Percentiles rank a stretch among this genome's conserved stretches.
phyloP scores from a whole-genome alignment of 805 yeast genomes.

The Tetrapisispora namnaoensis region DNA sequence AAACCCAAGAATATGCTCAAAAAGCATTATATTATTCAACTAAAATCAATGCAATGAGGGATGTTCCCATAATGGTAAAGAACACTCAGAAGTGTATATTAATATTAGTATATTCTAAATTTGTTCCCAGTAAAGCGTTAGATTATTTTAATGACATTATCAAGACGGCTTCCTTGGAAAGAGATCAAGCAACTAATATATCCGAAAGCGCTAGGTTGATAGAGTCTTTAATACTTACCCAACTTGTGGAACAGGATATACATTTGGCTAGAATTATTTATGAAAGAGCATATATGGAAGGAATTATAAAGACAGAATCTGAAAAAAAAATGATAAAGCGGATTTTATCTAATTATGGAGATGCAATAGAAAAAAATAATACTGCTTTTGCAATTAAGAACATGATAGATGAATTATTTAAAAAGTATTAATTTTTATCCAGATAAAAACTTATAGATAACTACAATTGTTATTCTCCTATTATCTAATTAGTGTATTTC shows the following conservation, averaged over 20 bases:
- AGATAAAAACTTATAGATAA: too few species aligned
- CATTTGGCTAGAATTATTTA: slow-evolving; percentile 44
- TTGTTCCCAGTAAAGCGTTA: slow-evolving; percentile 33
- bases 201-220: slow-evolving; percentile 38
- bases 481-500: too few species aligned
- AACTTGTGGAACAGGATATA: slow-evolving; percentile 38
- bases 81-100: slow-evolving; percentile 14
- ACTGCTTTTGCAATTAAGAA: slow-evolving; percentile 18
- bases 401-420: slow-evolving; percentile 4
- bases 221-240: slow-evolving; percentile 38
- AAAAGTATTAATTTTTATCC: not conserved
- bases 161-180: slow-evolving; percentile 28
- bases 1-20: slow-evolving; percentile 30
- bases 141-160: slow-evolving; percentile 40
- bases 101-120: slow-evolving; percentile 34
- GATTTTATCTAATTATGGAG: slow-evolving; percentile 41
- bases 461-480: too few species aligned
- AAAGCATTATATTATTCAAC: slow-evolving; percentile 19
- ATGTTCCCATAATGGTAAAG: not conserved
- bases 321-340: slow-evolving; percentile 36
- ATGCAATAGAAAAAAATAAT: slow-evolving; percentile 35
- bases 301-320: slow-evolving; percentile 30
- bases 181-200: slow-evolving; percentile 15
- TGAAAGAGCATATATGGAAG: slow-evolving; percentile 38
- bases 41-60: not conserved